phyloP scores from a whole-genome alignment of 805 yeast genomes.

The Candida verbasci region DNA sequence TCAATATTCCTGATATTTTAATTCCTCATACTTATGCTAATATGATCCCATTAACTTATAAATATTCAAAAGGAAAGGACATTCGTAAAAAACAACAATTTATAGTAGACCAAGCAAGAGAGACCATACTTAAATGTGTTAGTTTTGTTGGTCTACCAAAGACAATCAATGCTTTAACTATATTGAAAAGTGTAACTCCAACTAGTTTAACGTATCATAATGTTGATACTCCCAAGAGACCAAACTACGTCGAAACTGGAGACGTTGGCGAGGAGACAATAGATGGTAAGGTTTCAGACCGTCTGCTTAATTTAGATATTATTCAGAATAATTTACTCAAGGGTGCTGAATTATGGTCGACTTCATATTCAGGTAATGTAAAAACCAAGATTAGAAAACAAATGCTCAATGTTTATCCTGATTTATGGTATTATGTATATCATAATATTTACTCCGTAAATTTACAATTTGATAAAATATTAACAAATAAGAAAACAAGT shows the following conservation, averaged over 20 bases:
- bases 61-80: slow-evolving; percentile 29
- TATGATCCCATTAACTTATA: slow-evolving; percentile 33
- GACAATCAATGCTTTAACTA: slow-evolving; percentile 72
- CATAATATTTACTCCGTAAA: slow-evolving; percentile 75
- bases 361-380: slow-evolving; percentile 69
- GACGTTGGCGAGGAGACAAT: slow-evolving; percentile 25
- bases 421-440: slow-evolving; percentile 69
- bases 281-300: slow-evolving; percentile 36
- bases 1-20: slow-evolving; percentile 37
- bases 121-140: slow-evolving; percentile 70
- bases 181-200: slow-evolving; percentile 67
- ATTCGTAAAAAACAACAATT: slow-evolving; percentile 29
- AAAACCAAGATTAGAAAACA: slow-evolving; percentile 63
- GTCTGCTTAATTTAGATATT: slow-evolving; percentile 24
- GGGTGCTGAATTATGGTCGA: slow-evolving; percentile 68
- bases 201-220: slow-evolving; percentile 20
- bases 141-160: slow-evolving; percentile 84
- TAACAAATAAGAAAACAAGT: slow-evolving; percentile 68
- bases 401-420: slow-evolving; percentile 75
- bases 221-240: slow-evolving; percentile 22
- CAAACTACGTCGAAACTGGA: slow-evolving; percentile 22
- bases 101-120: slow-evolving; percentile 58
- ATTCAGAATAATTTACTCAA: slow-evolving; percentile 30
- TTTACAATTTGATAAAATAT: slow-evolving; percentile 59
- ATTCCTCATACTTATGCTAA: slow-evolving; percentile 36